Percentiles rank a stretch among this genome's conserved stretches.
These are phyloP conservation scores for Erigeron philadelphicus DNA, from an alignment of 140 eudicot species.

Conservation along the genomic window DNA sequence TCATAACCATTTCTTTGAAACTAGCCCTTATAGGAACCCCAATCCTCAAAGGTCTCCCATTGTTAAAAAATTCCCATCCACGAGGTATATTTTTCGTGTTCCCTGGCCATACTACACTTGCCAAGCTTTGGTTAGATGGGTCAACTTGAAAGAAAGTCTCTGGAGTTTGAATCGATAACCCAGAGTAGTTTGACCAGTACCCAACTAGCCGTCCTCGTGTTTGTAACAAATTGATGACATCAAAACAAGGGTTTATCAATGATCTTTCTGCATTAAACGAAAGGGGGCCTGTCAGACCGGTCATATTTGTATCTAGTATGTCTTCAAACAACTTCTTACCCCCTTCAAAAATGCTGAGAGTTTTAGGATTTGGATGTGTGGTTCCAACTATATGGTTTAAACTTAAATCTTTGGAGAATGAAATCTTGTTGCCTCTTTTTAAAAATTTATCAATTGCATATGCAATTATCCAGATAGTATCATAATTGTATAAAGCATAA, in stretches of 20 bases:
- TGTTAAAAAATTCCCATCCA: constrained; percentile 13
- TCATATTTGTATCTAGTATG: constrained; percentile 10
- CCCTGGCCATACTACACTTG: constrained; percentile 12
- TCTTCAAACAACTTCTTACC: neutral
- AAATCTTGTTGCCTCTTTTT: constrained; percentile 1
- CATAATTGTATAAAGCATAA: constrained; percentile 10
- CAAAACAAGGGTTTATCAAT: neutral
- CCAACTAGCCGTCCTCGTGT: neutral
- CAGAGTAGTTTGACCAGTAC: constrained; percentile 10
- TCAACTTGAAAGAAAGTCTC: neutral
- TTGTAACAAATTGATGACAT: constrained; percentile 2
- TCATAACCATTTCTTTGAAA: constrained; percentile 11
- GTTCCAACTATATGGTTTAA: neutral
- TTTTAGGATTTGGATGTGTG: neutral
- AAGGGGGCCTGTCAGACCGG: constrained; percentile 2
- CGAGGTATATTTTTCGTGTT: constrained; percentile 14
- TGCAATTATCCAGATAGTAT: constrained; percentile 12
- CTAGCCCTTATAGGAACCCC: neutral
- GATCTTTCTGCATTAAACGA: neutral
- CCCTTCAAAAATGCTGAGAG: constrained; percentile 2
- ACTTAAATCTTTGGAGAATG: neutral
- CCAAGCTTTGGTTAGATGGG: constrained; percentile 4
- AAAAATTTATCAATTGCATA: constrained; percentile 7
- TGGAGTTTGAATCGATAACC: constrained; percentile 2
- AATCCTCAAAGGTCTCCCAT: constrained; percentile 11